Evolutionary conservation across 805 yeast genomes (phyloP).

Genomic region (Yarrowia deformans): DNA sequence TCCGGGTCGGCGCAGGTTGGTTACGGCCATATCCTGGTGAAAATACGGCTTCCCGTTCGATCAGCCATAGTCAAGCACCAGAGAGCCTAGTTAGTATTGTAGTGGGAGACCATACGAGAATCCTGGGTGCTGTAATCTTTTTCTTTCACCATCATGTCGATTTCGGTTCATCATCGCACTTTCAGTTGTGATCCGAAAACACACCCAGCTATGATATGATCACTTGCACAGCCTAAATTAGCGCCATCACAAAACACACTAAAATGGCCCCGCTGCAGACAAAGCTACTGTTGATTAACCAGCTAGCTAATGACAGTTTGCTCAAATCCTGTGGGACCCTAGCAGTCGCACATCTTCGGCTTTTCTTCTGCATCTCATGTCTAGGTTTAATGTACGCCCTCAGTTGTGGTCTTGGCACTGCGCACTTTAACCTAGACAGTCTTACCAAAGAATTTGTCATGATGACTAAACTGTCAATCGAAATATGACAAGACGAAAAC

Average conservation of each 20-base stretch:
- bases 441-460: conserved; percentile 10
- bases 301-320: background rate
- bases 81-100: conserved; percentile 40
- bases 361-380: background rate
- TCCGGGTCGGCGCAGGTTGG: conserved; percentile 39
- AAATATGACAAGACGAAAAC: background rate
- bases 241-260: background rate
- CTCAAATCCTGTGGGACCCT: background rate
- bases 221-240: background rate
- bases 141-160: background rate
- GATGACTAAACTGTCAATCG: background rate
- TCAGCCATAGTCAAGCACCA: conserved; percentile 40
- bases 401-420: background rate
- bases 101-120: conserved; percentile 40
- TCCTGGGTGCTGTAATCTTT: conserved; percentile 39
- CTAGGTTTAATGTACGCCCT: conserved; percentile 3
- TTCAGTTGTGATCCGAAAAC: too few relatives aligned
- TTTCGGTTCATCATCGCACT: too few relatives aligned
- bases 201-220: too few relatives aligned
- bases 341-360: background rate
- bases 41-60: conserved; percentile 40
- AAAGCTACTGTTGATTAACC: too few relatives aligned
- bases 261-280: background rate
- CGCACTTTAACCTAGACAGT: background rate
- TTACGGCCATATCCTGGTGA: conserved; percentile 40